These are phyloP conservation scores for Melaleuca quinquenervia DNA, from an alignment of 345 rosid genomes.

Conservation along the genomic window DNA sequence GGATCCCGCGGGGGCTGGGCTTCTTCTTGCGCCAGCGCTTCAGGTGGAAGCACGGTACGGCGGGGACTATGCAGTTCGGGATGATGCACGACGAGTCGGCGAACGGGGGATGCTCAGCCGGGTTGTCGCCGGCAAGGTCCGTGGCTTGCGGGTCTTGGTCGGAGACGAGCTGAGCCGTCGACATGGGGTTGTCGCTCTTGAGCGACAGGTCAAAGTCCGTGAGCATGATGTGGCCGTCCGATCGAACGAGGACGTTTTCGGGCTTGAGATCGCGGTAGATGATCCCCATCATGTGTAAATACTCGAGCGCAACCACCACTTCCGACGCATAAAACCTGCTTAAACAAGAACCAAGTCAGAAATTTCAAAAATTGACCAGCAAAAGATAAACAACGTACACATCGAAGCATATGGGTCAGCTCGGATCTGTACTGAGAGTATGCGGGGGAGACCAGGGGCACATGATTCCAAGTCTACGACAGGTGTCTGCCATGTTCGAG, in stretches of 20 bases:
- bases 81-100: conserved; percentile 38
- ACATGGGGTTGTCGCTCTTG: conserved; percentile 23
- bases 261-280: conserved; percentile 62
- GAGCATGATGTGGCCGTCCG: conserved; percentile 59
- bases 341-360: not conserved
- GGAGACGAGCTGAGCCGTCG: conserved; percentile 29
- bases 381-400: not conserved
- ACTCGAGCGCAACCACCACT: conserved; percentile 43
- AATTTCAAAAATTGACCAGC: not conserved
- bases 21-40: conserved; percentile 17
- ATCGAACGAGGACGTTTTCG: conserved; percentile 51
- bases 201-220: conserved; percentile 62
- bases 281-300: conserved; percentile 59
- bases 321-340: conserved; percentile 51
- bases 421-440: not conserved
- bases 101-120: not conserved
- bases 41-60: conserved; percentile 40
- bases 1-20: conserved; percentile 6
- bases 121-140: not conserved
- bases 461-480: not conserved
- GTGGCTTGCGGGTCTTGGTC: not conserved
- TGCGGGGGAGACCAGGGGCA: not conserved
- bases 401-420: too few relatives aligned
- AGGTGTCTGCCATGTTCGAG: not conserved
- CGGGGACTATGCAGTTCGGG: conserved; percentile 46